Evolutionary conservation across 495 filamentous ascomycete genomes (phyloP).

Genomic region (Entonaema liquescens): DNA sequence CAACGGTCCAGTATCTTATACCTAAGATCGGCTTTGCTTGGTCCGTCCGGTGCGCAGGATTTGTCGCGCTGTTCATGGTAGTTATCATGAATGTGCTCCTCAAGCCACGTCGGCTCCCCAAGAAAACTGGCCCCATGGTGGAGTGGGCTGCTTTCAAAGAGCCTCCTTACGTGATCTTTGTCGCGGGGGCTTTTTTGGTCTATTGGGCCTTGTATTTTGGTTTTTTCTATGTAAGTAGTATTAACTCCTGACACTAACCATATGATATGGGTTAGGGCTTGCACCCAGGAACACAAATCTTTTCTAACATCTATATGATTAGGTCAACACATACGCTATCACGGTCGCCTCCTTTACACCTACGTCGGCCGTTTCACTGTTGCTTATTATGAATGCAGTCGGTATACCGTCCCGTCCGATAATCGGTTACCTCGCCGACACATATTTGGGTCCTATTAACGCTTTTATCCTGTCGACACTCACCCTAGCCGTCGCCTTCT

Average conservation of each 20-base stretch:
- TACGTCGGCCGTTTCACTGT: constrained; percentile 50
- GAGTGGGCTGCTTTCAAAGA: constrained; percentile 57
- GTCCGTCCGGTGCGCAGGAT: constrained; percentile 53
- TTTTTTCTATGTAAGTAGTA: constrained; percentile 54
- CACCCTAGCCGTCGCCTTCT: constrained; percentile 46
- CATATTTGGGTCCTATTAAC: constrained; percentile 52
- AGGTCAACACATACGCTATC: constrained; percentile 51
- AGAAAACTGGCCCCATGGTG: constrained; percentile 48
- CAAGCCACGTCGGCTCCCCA: constrained; percentile 46
- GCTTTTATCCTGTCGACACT: constrained; percentile 45
- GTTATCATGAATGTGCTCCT: constrained; percentile 44
- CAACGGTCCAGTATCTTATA: constrained; percentile 53
- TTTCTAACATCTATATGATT: constrained; percentile 4
- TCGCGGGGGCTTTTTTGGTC: constrained; percentile 50
- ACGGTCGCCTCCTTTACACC: constrained; percentile 51
- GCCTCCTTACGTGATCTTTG: constrained; percentile 50
- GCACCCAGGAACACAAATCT: neutral
- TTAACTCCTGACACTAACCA: neutral
- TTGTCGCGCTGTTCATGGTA: constrained; percentile 50
- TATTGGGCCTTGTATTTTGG: constrained; percentile 58
- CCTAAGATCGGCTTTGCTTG: constrained; percentile 55
- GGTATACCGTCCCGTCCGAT: constrained; percentile 50
- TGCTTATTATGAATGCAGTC: constrained; percentile 55
- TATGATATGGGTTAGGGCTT: neutral
- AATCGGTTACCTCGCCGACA: constrained; percentile 52